A percentile compares a stretch with the other conserved stretches of the same genome.
These are phyloP conservation scores for Trichoderma polysporum DNA, from an alignment of 2,329 filamentous ascomycete genomes.

Conservation along the genomic window DNA sequence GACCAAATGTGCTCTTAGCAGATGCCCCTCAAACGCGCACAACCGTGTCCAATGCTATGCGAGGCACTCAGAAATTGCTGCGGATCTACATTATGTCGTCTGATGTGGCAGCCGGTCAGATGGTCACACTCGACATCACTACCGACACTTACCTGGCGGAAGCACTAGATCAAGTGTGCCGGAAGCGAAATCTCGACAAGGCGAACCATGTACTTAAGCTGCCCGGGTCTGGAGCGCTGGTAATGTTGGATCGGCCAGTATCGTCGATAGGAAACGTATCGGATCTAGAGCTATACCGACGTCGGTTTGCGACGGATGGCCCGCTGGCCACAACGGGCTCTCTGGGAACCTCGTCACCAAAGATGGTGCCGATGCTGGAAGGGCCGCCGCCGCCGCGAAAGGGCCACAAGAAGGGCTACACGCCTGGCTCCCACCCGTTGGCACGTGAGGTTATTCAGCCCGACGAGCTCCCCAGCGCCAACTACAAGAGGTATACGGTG, in stretches of 20 bases:
- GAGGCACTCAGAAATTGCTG: constrained; percentile 68
- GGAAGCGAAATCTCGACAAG: constrained; percentile 76
- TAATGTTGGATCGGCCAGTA: constrained; percentile 74
- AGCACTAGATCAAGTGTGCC: constrained; percentile 74
- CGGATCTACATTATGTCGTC: constrained; percentile 69
- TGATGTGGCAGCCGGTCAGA: constrained; percentile 69
- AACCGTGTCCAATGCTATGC: constrained; percentile 44
- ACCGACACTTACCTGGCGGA: constrained; percentile 83
- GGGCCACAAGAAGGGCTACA: constrained; percentile 51
- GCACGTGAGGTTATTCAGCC: constrained; percentile 62
- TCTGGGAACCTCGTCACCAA: constrained; percentile 68
- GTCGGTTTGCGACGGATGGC: constrained; percentile 73
- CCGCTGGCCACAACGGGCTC: constrained; percentile 67
- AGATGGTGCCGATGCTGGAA: constrained; percentile 56
- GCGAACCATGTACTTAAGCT: constrained; percentile 77
- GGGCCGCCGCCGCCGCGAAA: constrained; percentile 43
- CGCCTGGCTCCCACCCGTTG: constrained; percentile 63
- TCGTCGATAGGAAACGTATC: constrained; percentile 73
- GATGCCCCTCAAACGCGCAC: constrained; percentile 55
- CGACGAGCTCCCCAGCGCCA: constrained; percentile 57
- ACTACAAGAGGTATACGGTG: constrained; percentile 75
- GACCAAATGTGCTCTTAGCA: constrained; percentile 53
- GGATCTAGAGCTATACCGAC: constrained; percentile 72
- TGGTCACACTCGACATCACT: constrained; percentile 72
- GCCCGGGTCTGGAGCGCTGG: constrained; percentile 70